phyloP scores from a whole-genome alignment of 371 early-diverging fungal genomes.

The Furculomyces boomerangus region DNA sequence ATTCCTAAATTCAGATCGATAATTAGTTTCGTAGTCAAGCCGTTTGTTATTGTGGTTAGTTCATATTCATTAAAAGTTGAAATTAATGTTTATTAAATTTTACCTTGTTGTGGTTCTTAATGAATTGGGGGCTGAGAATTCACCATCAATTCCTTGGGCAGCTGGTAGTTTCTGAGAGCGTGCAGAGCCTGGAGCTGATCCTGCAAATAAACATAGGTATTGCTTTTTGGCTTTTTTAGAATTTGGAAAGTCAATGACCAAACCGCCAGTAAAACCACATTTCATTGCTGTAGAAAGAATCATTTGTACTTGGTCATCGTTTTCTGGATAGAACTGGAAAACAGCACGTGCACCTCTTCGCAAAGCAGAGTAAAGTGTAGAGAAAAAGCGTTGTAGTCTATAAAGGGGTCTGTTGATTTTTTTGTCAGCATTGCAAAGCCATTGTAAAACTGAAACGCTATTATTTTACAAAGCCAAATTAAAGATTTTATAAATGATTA shows the following conservation, averaged over 20 bases:
- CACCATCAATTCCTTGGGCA: background rate
- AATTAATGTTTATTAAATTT: background rate
- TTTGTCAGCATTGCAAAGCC: slow-evolving; percentile 97
- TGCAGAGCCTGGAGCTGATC: slow-evolving; percentile 11
- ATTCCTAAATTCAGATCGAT: background rate
- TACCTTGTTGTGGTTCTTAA: background rate
- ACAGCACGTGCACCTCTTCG: slow-evolving; percentile 83
- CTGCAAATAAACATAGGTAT: slow-evolving; percentile 90
- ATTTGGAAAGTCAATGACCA: slow-evolving; percentile 94
- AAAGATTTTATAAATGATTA: background rate
- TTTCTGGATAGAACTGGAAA: slow-evolving; percentile 98
- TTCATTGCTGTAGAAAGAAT: slow-evolving; percentile 72
- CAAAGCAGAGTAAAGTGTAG: slow-evolving; percentile 75
- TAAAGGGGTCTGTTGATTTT: slow-evolving; percentile 59
- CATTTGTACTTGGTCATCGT: slow-evolving; percentile 85
- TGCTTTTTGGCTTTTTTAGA: slow-evolving; percentile 93
- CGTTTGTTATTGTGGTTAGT: too few species aligned
- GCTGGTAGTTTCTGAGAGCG: background rate
- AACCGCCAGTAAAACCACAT: slow-evolving; percentile 93
- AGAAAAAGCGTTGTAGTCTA: slow-evolving; percentile 82
- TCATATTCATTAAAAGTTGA: background rate
- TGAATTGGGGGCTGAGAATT: background rate
- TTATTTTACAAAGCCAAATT: background rate
- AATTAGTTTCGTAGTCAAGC: too few species aligned
- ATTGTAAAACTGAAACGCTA: slow-evolving; percentile 92